Evolutionary conservation across 2,329 filamentous ascomycete species (phyloP), one percentile per base, ranked within the genome.

Genomic region (Fusarium sp.): DNA sequence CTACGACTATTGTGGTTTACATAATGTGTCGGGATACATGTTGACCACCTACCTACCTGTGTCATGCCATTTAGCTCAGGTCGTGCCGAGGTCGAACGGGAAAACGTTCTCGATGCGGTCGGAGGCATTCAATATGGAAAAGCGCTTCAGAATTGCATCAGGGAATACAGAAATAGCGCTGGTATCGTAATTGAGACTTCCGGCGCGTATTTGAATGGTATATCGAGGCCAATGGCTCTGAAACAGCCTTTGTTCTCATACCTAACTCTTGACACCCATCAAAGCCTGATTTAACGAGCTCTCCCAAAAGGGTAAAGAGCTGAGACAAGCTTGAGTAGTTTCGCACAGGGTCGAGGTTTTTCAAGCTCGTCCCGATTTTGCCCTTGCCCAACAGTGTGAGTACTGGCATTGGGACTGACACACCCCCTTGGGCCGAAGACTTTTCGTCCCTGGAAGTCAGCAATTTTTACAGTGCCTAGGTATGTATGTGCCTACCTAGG

Each of bases 241-340:
- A 47, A 33, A 11, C 36, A n/a, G 33, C 22, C 42, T 62, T 26
- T 24, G n/a, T 44, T 26, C 14, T 58, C 49, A 24, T 48, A 38
- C 22, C 44, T 11, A n/a, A 51, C 45, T 68, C 54, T 59, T 39
- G 14, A 31, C 14, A 69, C 38, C 31, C 49, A 56, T 66, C 51
- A 33, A 51, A 49, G 33, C 39, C 69, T 54, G 62, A 69, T 70
- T 60, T 64, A 51, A 42, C 57, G 49, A 69, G 61, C 66, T 78
- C 72, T 66, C 77, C 77, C 13, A 70, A 77, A 75, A 38, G 42
- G 69, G 77, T 35, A 79, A 74, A 64, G 75, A 79, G 77, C 77
- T 79, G 72, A 71, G 67, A 78, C 70, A 67, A 72, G 7, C 39
- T 56, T 10, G 14, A 42, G 31, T 5, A 42, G 44, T 58, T 78